Percentiles rank a stretch among this genome's conserved stretches.
These are phyloP conservation scores for Blastocystis sp. DNA, from an alignment of 352 stramenopile genomes.

Conservation along the genomic window DNA sequence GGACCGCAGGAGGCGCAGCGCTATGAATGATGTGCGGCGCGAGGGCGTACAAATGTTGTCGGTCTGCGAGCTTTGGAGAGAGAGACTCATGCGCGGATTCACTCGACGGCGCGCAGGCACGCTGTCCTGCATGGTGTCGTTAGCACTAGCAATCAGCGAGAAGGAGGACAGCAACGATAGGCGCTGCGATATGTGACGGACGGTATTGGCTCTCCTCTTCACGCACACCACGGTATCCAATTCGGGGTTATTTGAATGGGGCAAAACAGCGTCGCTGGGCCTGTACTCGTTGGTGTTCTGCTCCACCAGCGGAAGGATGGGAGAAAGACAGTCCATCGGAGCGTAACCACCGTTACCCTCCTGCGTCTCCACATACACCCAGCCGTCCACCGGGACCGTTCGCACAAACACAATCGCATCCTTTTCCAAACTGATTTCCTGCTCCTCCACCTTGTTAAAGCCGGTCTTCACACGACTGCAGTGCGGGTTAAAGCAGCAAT, in stretches of 20 bases:
- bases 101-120: too few relatives aligned
- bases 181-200: too few relatives aligned
- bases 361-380: conserved; percentile 22
- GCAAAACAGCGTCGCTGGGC: neutral
- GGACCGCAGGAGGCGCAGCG: neutral
- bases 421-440: conserved; percentile 34
- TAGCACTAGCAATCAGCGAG: too few relatives aligned
- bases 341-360: conserved; percentile 22
- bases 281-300: neutral
- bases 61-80: neutral
- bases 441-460: neutral
- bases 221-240: neutral
- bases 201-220: neutral
- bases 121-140: too few relatives aligned
- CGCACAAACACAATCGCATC: conserved; percentile 33
- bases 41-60: conserved; percentile 8
- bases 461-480: conserved; percentile 11
- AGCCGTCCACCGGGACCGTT: neutral
- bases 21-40: neutral
- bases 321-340: conserved; percentile 2
- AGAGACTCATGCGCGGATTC: neutral
- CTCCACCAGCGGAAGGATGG: neutral
- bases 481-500: neutral
- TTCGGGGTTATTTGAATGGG: neutral
- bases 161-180: too few relatives aligned